Evolutionary conservation across 176 grass and related monocot genomes (phyloP), one percentile per base, ranked within the genome.

Genomic region (Phoenix roebelenii): DNA sequence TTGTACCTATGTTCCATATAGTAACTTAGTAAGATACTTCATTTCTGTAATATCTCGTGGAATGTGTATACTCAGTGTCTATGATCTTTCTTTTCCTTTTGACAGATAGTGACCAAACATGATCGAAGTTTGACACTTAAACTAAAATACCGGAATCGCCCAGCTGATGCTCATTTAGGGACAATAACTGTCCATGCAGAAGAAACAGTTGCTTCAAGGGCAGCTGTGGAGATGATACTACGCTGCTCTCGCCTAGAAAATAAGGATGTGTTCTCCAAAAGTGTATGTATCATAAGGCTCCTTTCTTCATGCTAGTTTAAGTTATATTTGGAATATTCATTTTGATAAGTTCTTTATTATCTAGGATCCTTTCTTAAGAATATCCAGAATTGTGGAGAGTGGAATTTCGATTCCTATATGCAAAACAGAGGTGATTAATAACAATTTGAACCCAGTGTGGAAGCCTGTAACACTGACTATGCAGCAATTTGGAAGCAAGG

Each of bases 401-500:
- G 64, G 52, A 30, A 52, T 18, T 55, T 73, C 80, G 57, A 68
- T 98, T 80, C 93, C 87, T 64, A 83, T 98, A 16, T 98, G 93
- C 60, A 88, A 92, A 85, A 85, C 93, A 15, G 93, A 92, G 60
- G 87, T 85, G 5, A 59, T 98, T 56, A 80, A 67, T 32, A 52
- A 98, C 57, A 85, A 98, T 28, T 72, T 89, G 24, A 89, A 92
- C 57, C 93, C 93, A 60, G 32, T 92, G 55, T 98, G 93, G 93
- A 87, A 80, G 51, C 81, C 93, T 55, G 15, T 92, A 24, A 92
- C 57, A 20, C 61, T 98, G 49, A 88, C 84, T n/a, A 70, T 76
- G 25, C 93, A 98, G 64, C 93, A 98, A 25, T 98, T 81, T 71
- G 75, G 61, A 72, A 98, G 84, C 87, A 98, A 92, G 93, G 93